Evolutionary conservation across 495 filamentous ascomycete species (phyloP).

Genomic region (Halenospora varia): DNA sequence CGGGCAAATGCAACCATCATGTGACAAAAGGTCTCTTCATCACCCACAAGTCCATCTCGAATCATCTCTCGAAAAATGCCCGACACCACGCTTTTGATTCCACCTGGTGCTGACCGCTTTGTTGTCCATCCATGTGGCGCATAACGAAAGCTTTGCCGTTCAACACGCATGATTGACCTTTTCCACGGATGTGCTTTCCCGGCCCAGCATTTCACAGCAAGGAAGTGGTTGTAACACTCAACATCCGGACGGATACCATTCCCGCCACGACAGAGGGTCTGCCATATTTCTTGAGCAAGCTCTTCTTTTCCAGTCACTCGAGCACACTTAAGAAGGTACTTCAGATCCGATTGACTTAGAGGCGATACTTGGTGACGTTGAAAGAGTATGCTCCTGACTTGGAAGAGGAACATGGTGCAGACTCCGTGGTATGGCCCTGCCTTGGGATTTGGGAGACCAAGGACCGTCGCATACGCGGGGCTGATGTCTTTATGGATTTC

Average conservation of each 20-base stretch:
- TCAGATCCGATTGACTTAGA: constrained; percentile 47
- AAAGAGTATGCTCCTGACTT: constrained; percentile 34
- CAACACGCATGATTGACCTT: too few species aligned
- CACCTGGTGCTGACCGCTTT: too few species aligned
- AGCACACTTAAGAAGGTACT: constrained; percentile 52
- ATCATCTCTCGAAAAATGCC: constrained; percentile 49
- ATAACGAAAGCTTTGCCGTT: too few species aligned
- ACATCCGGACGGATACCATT: constrained; percentile 27
- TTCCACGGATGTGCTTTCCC: constrained; percentile 25
- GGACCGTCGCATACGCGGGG: constrained; percentile 17
- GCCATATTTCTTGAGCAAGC: constrained; percentile 50
- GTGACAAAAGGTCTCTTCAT: constrained; percentile 53
- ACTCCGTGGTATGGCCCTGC: constrained; percentile 26
- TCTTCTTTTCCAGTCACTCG: constrained; percentile 40
- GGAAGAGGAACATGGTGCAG: constrained; percentile 28
- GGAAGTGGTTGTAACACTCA: constrained; percentile 55
- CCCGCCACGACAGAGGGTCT: constrained; percentile 29
- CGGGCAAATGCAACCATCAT: constrained; percentile 53
- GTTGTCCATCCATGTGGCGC: too few species aligned
- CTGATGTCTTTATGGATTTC: constrained; percentile 26
- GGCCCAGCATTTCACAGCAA: constrained; percentile 45
- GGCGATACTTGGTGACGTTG: constrained; percentile 29
- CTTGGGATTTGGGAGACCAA: constrained; percentile 22
- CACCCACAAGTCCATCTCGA: constrained; percentile 34
- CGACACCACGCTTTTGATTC: constrained; percentile 13